Evolutionary conservation across 352 stramenopile species (phyloP), one percentile per base, ranked within the genome.

Genomic region (Phytophthora gonapodyides): DNA sequence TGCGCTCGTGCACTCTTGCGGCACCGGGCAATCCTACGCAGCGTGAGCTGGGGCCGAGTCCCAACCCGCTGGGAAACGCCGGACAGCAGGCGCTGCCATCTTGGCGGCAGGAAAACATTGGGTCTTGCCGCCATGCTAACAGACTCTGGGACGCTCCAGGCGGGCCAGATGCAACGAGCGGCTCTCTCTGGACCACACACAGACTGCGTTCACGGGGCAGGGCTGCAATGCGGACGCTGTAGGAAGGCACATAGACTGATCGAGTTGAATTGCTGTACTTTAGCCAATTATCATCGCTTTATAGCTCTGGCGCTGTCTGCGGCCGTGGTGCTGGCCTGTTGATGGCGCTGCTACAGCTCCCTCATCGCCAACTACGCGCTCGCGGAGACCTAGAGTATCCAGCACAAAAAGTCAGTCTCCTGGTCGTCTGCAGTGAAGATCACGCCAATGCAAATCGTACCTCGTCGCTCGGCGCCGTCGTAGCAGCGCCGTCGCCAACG

Each of bases 221-320:
- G 27, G 27, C 15, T 36, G 43, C 43, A 55, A 41, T 57, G 33
- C 30, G 33, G 38, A 46, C n/a, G 47, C 38, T 44, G 13, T 12
- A 21, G 44, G n/a, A n/a, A 36, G n/a, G 31, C 21, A 69, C 61
- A 64, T 63, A 69, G 58, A 65, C 50, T 59, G 35, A 50, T 67
- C 46, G 44, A 69, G 48, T 73, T 73, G 44, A 67, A 67, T 70
- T 70, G 53, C 56, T n/a, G 5, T 54, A 73, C 37, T 70, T 71
- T 64, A 71, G 55, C 61, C 62, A 63, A 64, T 76, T 69, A 67
- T 63, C 62, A 57, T 61, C 43, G 48, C 43, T 63, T 50, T 64
- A 60, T 58, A 48, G 44, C 16, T 51, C 24, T 56, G 34, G 27
- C 38, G 47, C 34, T 71, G 42, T 31, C 49, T 67, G 19, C 24